Percentiles rank a stretch among this genome's conserved stretches.
phyloP scores from a whole-genome alignment of 108 stramenopile genomes.

The Skeletonema grethae region DNA sequence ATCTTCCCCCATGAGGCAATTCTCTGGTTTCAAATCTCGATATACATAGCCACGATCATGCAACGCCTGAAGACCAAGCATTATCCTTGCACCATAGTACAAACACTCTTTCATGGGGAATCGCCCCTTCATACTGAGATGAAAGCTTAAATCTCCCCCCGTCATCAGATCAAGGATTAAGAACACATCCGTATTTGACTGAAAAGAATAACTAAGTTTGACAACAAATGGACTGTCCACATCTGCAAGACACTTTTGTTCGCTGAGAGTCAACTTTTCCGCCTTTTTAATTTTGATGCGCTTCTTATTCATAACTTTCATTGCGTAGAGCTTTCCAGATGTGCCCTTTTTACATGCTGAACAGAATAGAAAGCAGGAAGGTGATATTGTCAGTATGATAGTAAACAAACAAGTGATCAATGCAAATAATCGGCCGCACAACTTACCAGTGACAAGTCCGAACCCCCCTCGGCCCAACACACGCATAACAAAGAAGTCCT shows the following conservation, averaged over 20 bases:
- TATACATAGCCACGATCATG: constrained; percentile 91
- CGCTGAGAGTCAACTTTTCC: constrained; percentile 87
- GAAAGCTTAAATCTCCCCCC: constrained; percentile 91
- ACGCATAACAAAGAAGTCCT: constrained; percentile 94
- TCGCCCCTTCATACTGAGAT: constrained; percentile 76
- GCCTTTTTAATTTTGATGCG: constrained; percentile 93
- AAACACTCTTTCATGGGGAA: constrained; percentile 74
- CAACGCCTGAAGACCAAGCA: constrained; percentile 90
- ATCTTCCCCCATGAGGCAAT: constrained; percentile 89
- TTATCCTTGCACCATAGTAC: constrained; percentile 91
- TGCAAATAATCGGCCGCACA: not conserved
- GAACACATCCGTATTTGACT: constrained; percentile 86
- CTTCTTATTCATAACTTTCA: constrained; percentile 98
- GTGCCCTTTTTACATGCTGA: constrained; percentile 93
- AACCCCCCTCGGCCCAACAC: constrained; percentile 94
- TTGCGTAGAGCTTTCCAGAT: constrained; percentile 94
- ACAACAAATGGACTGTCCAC: constrained; percentile 94
- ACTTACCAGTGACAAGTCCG: constrained; percentile 90
- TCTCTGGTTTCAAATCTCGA: constrained; percentile 95
- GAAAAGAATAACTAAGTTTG: constrained; percentile 95
- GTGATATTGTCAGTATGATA: not conserved
- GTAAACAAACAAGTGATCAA: not conserved
- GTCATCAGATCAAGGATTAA: constrained; percentile 97
- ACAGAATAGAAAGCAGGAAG: constrained; percentile 5
- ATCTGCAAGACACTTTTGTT: constrained; percentile 80